Conservation (phyloP, 768 basidiomycete genomes). For the Psilocybe sp. region DNA sequence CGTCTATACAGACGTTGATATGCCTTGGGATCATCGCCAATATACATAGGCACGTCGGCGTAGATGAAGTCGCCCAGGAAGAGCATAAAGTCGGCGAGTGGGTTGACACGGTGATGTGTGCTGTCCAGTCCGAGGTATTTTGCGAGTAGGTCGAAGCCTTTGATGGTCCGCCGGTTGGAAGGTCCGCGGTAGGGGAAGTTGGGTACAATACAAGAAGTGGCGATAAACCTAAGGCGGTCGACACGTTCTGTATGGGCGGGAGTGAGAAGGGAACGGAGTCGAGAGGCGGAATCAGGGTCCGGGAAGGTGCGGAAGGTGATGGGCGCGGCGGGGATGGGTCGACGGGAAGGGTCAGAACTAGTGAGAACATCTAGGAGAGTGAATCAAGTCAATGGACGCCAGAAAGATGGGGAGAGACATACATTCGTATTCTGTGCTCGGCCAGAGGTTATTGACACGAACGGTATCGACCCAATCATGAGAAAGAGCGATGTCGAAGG, state of each 20-base stretch:
- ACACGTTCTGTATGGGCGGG: conserved; percentile 44
- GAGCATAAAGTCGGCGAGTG: conserved; percentile 56
- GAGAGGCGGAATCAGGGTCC: conserved; percentile 31
- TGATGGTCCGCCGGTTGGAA: conserved; percentile 47
- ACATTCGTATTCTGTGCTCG: conserved; percentile 72
- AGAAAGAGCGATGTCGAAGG: conserved; percentile 37
- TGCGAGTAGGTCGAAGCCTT: conserved; percentile 63
- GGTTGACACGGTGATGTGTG: conserved; percentile 14
- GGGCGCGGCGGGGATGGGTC: conserved; percentile 48
- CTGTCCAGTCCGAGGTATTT: conserved; percentile 39
- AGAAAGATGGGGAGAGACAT: conserved; percentile 18
- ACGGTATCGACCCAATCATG: conserved; percentile 61
- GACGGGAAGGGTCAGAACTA: conserved; percentile 38
- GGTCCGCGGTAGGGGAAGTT: conserved; percentile 73
- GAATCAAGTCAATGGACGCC: conserved; percentile 1
- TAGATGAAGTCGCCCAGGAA: conserved; percentile 79
- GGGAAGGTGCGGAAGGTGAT: conserved; percentile 73
- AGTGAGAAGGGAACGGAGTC: too few relatives aligned
- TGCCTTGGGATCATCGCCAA: conserved; percentile 53
- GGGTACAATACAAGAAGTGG: conserved; percentile 63
- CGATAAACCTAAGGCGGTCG: conserved; percentile 65
- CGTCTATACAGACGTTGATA: conserved; percentile 68
- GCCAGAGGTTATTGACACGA: conserved; percentile 59
- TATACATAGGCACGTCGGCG: conserved; percentile 65
- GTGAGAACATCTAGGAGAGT: conserved; percentile 38